These are phyloP conservation scores for Talaromyces sp. DNA, from an alignment of 2,329 filamentous ascomycete species.

Conservation along the genomic window DNA sequence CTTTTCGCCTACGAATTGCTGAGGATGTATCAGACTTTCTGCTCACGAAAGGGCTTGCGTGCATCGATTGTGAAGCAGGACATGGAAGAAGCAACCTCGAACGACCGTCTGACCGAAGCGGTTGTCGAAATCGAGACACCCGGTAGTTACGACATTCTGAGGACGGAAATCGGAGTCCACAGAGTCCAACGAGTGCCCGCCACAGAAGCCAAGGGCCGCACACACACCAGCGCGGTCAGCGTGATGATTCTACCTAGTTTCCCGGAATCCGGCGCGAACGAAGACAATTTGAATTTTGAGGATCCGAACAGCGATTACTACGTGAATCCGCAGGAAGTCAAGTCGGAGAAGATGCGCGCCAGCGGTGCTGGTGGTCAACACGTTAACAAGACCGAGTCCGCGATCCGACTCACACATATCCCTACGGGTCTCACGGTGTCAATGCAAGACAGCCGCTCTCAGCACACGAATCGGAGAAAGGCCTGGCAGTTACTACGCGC, in stretches of 20 bases:
- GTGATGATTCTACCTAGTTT: conserved; percentile 90
- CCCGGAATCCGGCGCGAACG: conserved; percentile 51
- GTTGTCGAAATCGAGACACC: conserved; percentile 75
- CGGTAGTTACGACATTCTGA: conserved; percentile 76
- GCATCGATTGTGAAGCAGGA: conserved; percentile 76
- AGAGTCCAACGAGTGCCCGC: conserved; percentile 89
- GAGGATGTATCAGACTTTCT: conserved; percentile 84
- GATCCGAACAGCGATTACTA: conserved; percentile 91
- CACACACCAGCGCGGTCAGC: conserved; percentile 87
- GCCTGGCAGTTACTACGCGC: conserved; percentile 84
- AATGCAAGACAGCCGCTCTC: conserved; percentile 90
- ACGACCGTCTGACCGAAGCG: conserved; percentile 76
- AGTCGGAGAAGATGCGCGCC: conserved; percentile 84
- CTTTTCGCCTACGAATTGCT: conserved; percentile 85
- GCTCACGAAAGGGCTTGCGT: conserved; percentile 64
- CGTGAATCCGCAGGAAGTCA: conserved; percentile 78
- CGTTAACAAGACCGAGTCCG: conserved; percentile 97
- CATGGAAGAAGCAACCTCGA: conserved; percentile 62
- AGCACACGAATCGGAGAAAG: conserved; percentile 80
- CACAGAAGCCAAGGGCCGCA: conserved; percentile 86
- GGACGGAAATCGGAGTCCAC: conserved; percentile 90
- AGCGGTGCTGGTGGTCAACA: conserved; percentile 93
- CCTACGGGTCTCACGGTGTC: conserved; percentile 83
- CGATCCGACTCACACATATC: conserved; percentile 84
- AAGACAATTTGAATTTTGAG: conserved; percentile 57